Evolutionary conservation across 176 grass and related monocot genomes (phyloP).

Genomic region (Lolium rigidum): DNA sequence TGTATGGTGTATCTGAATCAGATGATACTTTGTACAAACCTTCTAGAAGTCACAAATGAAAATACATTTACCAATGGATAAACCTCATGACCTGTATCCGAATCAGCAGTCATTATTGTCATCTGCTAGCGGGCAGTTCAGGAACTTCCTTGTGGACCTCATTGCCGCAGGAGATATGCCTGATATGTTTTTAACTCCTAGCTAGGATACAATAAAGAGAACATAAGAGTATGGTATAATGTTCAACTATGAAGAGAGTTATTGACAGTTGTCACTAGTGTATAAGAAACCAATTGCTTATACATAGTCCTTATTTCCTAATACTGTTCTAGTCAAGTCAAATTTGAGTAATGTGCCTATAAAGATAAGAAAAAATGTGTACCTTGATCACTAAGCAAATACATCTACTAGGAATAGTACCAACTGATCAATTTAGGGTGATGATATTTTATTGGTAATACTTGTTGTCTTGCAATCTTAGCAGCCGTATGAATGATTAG

Average conservation of each 20-base stretch:
- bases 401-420: not conserved
- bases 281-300: not conserved
- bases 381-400: not conserved
- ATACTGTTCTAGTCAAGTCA: not conserved
- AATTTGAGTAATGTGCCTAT: not conserved
- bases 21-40: not conserved
- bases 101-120: not conserved
- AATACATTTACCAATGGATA: not conserved
- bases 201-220: not conserved
- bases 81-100: conserved; percentile 26
- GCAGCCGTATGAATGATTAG: no score
- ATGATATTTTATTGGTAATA: not conserved
- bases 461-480: not conserved
- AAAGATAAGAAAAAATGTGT: not conserved
- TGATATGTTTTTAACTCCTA: not conserved
- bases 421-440: not conserved
- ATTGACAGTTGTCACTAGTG: not conserved
- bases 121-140: not conserved
- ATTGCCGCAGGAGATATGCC: not conserved
- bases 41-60: not conserved
- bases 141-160: not conserved
- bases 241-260: not conserved
- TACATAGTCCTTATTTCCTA: not conserved
- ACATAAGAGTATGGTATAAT: not conserved
- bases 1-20: no score